A percentile compares a stretch with the other conserved stretches of the same genome.
Conservation (phyloP, 495 filamentous ascomycete species). For the Neurospora sp. region DNA sequence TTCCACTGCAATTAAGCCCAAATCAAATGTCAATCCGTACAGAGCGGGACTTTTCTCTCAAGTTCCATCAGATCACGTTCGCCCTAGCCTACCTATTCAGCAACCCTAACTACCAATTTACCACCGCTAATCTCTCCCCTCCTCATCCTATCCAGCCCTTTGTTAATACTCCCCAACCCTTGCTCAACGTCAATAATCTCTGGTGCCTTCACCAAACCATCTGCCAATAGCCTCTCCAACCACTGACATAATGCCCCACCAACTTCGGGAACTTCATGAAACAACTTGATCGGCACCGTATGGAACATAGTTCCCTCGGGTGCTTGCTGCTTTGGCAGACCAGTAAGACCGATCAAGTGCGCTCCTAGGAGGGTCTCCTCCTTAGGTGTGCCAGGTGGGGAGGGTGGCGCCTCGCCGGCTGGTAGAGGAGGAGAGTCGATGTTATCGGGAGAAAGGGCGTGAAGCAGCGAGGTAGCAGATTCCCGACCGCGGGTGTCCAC, state of each 20-base stretch:
- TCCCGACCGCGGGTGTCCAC: conserved; percentile 54
- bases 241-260: conserved; percentile 48
- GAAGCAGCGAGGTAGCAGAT: conserved; percentile 40
- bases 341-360: conserved; percentile 55
- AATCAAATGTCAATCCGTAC: too few species aligned
- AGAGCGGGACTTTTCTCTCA: too few species aligned
- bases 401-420: conserved; percentile 3
- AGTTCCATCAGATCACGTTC: background rate
- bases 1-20: too few species aligned
- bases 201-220: conserved; percentile 38
- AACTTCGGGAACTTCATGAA: conserved; percentile 48
- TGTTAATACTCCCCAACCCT: conserved; percentile 52
- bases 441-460: conserved; percentile 28
- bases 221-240: conserved; percentile 48
- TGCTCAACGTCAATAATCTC: conserved; percentile 49
- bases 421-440: background rate
- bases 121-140: conserved; percentile 48
- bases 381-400: conserved; percentile 15
- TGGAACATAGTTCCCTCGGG: conserved; percentile 37
- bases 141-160: conserved; percentile 47
- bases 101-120: conserved; percentile 40
- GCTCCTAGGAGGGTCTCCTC: conserved; percentile 16
- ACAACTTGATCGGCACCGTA: conserved; percentile 58
- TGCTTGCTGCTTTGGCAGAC: conserved; percentile 42
- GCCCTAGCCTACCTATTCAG: background rate